Evolutionary conservation across 2,329 filamentous ascomycete species (phyloP).

Genomic region (Sarocladium kiliense): DNA sequence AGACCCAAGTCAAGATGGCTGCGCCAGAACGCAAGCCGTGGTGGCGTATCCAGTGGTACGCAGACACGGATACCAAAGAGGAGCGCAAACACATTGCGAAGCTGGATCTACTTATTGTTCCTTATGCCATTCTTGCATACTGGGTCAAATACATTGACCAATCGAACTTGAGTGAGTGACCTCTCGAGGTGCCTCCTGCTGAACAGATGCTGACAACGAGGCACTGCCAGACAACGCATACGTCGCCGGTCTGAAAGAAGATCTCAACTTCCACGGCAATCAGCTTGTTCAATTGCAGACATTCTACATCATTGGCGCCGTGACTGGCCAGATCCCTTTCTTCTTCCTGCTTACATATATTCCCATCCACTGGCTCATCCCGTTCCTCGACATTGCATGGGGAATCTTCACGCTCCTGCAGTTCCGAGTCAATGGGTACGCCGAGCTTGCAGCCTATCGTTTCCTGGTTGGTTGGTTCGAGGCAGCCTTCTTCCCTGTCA

Average conservation of each 20-base stretch:
- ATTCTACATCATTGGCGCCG: conserved; percentile 40
- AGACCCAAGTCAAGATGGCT: too few relatives aligned
- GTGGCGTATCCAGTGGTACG: conserved; percentile 39
- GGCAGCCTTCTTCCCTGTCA: conserved; percentile 33
- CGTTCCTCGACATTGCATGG: conserved; percentile 47
- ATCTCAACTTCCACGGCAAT: conserved; percentile 45
- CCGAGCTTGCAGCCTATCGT: conserved; percentile 46
- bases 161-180: conserved; percentile 41
- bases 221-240: conserved; percentile 44
- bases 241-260: conserved; percentile 48
- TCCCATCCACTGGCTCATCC: conserved; percentile 45
- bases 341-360: conserved; percentile 42
- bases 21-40: conserved; percentile 13
- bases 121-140: conserved; percentile 49
- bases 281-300: conserved; percentile 51
- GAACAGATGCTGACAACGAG: background rate
- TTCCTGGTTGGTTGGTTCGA: conserved; percentile 52
- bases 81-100: conserved; percentile 35
- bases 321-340: conserved; percentile 46
- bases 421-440: conserved; percentile 41
- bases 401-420: conserved; percentile 52
- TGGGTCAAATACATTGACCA: conserved; percentile 50
- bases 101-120: conserved; percentile 50
- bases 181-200: background rate
- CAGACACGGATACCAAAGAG: conserved; percentile 39